Evolutionary conservation across 1,284 basidiomycete genomes (phyloP).

Genomic region (Sanghuangporus baumii): DNA sequence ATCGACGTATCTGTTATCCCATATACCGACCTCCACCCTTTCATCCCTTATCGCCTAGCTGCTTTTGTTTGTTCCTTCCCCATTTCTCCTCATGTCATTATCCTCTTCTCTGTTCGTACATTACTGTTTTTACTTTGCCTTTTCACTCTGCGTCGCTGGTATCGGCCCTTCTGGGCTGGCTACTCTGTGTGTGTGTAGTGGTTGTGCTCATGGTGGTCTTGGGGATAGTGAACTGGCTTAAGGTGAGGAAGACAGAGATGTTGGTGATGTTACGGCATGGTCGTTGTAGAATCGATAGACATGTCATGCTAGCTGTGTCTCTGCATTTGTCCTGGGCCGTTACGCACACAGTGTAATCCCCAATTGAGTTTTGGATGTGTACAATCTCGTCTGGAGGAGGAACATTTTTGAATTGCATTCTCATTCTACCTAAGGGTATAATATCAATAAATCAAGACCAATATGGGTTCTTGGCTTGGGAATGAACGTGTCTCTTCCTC

Average conservation of each 20-base stretch:
- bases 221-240: neutral
- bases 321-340: neutral
- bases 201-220: neutral
- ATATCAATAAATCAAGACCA: neutral
- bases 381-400: neutral
- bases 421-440: neutral
- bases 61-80: neutral
- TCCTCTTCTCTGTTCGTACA: slow-evolving; percentile 11
- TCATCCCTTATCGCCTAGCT: slow-evolving; percentile 2
- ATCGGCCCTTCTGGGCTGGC: neutral
- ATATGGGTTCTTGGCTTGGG: neutral
- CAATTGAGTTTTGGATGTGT: neutral
- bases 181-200: neutral
- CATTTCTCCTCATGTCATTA: neutral
- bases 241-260: neutral
- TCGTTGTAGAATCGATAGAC: neutral
- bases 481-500: no score
- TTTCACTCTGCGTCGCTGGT: slow-evolving; percentile 3
- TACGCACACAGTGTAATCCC: neutral
- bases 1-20: slow-evolving; percentile 17
- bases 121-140: slow-evolving; percentile 7
- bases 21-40: slow-evolving; percentile 13
- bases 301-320: neutral
- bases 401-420: neutral
- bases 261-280: neutral